Evolutionary conservation across 257 asterid species (phyloP), one percentile per base, ranked within the genome.

Genomic region (Anisodus tanguticus): DNA sequence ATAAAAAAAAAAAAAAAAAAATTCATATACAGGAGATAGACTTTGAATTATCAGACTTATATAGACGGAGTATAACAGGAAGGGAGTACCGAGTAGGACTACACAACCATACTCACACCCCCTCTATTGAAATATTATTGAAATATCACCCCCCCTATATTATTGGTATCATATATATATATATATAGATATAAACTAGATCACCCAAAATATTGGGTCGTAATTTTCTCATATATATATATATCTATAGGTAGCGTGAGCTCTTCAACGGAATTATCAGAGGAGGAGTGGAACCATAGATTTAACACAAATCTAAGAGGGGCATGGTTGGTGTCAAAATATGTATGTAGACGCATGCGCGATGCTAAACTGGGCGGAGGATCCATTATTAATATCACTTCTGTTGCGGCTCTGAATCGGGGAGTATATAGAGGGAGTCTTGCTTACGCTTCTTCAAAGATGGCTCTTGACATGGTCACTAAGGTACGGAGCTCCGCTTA

Each of bases 281-380:
- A 81, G 83, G 90, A 81, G 45, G 90, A 86, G 54, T 88, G 88
- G 87, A 39, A 86, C 8, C 68, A 72, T 22, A 79, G 19, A 47
- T 22, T 82, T 6, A 81, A 67, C 31, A 88, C 89, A 13, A 88
- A 88, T 54, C 39, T 86, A 49, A 84, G 49, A 74, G 89, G 90
- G 45, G 51, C 84, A 8, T 88, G 90, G 90, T 76, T 76, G 84
- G 87, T 88, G 51, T 74, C 90, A 0, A 88, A 88, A 68, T 84
- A 84, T 69, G 87, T 85, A 1, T 58, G 89, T 81, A 59, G 45
- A 64, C 70, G 31, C 77, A 88, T 86, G 89, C 68, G 86, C 11
- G 82, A 86, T 39, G 71, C 86, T 31, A 82, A 84, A 79, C 83
- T 4, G 39, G 47, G 74, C 10, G 86, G 90, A 9, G 90, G 90